Evolutionary conservation across 768 basidiomycete genomes (phyloP), one percentile per base, ranked within the genome.

Genomic region (Candolleomyces efflorescens): DNA sequence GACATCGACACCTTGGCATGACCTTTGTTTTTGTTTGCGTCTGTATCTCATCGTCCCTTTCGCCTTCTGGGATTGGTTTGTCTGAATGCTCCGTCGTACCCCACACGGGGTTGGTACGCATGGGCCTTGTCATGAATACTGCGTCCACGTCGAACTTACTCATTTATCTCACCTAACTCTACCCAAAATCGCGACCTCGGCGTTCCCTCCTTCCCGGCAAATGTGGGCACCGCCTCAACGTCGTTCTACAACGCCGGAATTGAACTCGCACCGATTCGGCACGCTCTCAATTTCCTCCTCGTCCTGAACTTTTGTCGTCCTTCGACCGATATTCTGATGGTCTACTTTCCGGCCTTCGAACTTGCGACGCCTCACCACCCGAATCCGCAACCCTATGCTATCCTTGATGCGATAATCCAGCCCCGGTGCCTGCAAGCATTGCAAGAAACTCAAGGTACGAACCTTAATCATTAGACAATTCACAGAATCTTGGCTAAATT

Each of bases 391-490:
- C 49, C 23, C 23, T 50, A 13, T 32, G 32, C 5, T 3, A 53
- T 20, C 12, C 9, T 2, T 59, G 44, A 55, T 59, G 57, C 27
- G 51, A 57, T 32, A 10, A 38, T 54, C 50, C 69, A 92, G 90
- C 44, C 85, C 86, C 61, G 89, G 91, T 57, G 91, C 91, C 44
- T 93, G 91, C 71, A 87, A 82, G 3, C 84, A 92, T 66, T 93
- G 91, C 81, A 93, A 92, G 71, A 88, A 85, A 67, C 83, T 92
- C 65, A 93, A 93, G 86, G 89, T 87, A 72, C 58, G 83, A 74
- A 56, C 36, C 60, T 61, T 54, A 43, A 27, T 63, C 51, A 36
- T 23, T 48, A 15, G 48, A 52, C 37, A 54, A 48, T 13, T 17
- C 6, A 36, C 36, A 23, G 38, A 57, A 36, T 3, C 24, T 17